phyloP scores from a whole-genome alignment of 1,284 basidiomycete genomes.

The Naganishia cerealis region DNA sequence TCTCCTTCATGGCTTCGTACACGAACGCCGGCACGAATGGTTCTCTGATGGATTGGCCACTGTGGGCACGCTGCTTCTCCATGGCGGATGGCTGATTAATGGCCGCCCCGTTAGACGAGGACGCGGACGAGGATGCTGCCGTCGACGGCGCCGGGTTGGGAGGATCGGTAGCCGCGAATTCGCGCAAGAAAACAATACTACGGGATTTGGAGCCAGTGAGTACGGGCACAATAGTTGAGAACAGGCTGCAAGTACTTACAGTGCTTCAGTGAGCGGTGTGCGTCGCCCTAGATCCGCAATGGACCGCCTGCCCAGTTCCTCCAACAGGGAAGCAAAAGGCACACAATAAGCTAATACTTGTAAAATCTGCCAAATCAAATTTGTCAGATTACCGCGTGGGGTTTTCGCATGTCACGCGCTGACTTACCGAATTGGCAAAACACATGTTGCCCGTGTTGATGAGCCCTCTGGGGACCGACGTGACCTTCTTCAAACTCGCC shows the following conservation, averaged over 20 bases:
- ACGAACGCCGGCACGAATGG: constrained; percentile 84
- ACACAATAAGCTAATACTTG: constrained; percentile 87
- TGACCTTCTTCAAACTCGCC: constrained; percentile 31
- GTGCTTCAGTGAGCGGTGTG: constrained; percentile 79
- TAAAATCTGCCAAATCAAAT: constrained; percentile 60
- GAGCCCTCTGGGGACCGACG: constrained; percentile 72
- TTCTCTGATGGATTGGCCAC: constrained; percentile 49
- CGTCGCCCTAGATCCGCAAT: constrained; percentile 58
- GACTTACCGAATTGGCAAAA: constrained; percentile 80
- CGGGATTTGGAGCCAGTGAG: background rate
- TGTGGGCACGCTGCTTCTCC: constrained; percentile 35
- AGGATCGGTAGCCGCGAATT: constrained; percentile 60
- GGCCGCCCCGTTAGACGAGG: background rate
- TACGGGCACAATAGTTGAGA: background rate
- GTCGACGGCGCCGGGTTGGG: constrained; percentile 17
- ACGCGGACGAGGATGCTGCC: constrained; percentile 32
- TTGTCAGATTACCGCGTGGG: constrained; percentile 5
- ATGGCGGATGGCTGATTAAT: constrained; percentile 20
- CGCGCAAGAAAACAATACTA: constrained; percentile 64
- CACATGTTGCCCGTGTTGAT: constrained; percentile 97
- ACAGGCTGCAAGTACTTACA: constrained; percentile 46
- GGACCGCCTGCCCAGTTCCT: constrained; percentile 64
- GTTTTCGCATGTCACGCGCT: background rate
- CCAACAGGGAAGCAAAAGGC: constrained; percentile 79
- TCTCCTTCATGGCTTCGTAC: constrained; percentile 94